phyloP scores from a whole-genome alignment of 345 rosid species.

The Melaleuca alternifolia region DNA sequence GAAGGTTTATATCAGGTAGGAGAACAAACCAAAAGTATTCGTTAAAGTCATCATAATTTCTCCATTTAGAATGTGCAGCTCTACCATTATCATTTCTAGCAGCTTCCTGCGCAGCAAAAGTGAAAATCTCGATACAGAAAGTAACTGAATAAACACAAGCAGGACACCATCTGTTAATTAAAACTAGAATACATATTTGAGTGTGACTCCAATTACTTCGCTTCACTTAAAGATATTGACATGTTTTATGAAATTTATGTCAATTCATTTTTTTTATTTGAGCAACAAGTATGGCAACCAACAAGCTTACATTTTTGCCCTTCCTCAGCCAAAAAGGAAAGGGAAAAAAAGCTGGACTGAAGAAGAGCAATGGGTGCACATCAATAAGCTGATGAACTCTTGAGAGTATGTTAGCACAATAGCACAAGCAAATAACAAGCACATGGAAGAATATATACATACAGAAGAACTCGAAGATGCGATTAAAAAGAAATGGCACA shows the following conservation, averaged over 20 bases:
- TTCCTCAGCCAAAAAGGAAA: neutral
- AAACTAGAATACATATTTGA: neutral
- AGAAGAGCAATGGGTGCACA: neutral
- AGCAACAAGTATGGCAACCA: neutral
- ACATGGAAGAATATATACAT: neutral
- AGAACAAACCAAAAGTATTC: conserved; percentile 87
- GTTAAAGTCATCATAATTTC: conserved; percentile 98
- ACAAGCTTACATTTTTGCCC: neutral
- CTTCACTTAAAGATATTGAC: neutral
- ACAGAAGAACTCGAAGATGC: neutral
- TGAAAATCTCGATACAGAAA: neutral
- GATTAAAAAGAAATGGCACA: neutral
- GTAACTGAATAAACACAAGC: neutral
- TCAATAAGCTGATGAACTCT: neutral
- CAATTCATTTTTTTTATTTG: neutral
- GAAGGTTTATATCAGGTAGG: neutral
- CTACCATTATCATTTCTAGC: conserved; percentile 66
- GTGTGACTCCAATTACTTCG: neutral
- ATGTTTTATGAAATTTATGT: neutral
- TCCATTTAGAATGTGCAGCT: conserved; percentile 96
- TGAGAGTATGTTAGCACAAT: neutral
- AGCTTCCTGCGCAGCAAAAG: conserved; percentile 49
- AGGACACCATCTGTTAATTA: too few relatives aligned
- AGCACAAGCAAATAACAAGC: neutral
- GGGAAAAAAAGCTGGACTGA: neutral